Evolutionary conservation across 306 rosid genomes (phyloP).

Genomic region (Prunus persica): Prunus_persica_NCBIv2 NC_034014.1:25991501-25992000

Average conservation of each 20-base stretch:
- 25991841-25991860: neutral
- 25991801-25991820: neutral
- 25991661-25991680: neutral
- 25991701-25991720: neutral
- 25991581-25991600: neutral
- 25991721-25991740: neutral
- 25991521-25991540: neutral
- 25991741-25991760: neutral
- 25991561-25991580: neutral
- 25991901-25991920: neutral
- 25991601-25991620: neutral
- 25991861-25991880: neutral
- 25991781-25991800: neutral
- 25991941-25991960: neutral
- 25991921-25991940: neutral
- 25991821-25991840: neutral
- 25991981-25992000: neutral
- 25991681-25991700: neutral
- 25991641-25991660: neutral
- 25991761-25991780: neutral
- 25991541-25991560: neutral
- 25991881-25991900: neutral
- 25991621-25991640: neutral
- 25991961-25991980: neutral
- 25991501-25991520: too few relatives aligned